Evolutionary conservation across 2,329 filamentous ascomycete species (phyloP).

Genomic region (Rhynchosporium graminicola): DNA sequence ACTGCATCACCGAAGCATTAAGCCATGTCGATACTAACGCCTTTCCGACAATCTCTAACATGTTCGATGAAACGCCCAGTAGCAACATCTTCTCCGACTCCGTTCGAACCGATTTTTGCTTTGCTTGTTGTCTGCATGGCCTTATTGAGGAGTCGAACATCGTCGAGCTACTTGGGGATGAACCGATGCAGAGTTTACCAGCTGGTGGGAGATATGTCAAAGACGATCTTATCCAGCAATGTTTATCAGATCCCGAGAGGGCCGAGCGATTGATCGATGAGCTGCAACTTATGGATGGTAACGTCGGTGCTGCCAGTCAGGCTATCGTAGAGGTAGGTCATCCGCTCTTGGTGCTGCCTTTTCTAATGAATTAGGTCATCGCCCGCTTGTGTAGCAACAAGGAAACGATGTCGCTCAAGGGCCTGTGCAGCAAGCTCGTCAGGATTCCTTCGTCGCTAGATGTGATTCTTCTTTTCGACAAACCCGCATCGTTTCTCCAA

Average conservation of each 20-base stretch:
- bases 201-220: conserved; percentile 74
- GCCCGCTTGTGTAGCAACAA: conserved; percentile 68
- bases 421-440: conserved; percentile 71
- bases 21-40: conserved; percentile 60
- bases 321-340: conserved; percentile 66
- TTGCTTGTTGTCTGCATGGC: conserved; percentile 84
- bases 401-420: conserved; percentile 79
- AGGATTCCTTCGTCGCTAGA: conserved; percentile 72
- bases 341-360: not conserved
- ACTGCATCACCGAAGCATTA: conserved; percentile 67
- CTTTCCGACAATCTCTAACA: conserved; percentile 65
- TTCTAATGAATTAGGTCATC: conserved; percentile 51
- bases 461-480: conserved; percentile 74
- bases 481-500: conserved; percentile 66
- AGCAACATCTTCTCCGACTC: conserved; percentile 60
- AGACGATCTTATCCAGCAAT: conserved; percentile 76
- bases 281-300: conserved; percentile 87
- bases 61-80: conserved; percentile 58
- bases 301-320: conserved; percentile 80
- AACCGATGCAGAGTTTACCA: conserved; percentile 77
- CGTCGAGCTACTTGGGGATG: conserved; percentile 78
- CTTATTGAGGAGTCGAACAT: conserved; percentile 80
- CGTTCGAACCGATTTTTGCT: conserved; percentile 81
- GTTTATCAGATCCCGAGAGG: conserved; percentile 72
- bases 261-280: conserved; percentile 77